Percentiles rank a stretch among this genome's conserved stretches.
Evolutionary conservation across 805 yeast species (phyloP).

Genomic region (Schwanniomyces vanrijiae): DNA sequence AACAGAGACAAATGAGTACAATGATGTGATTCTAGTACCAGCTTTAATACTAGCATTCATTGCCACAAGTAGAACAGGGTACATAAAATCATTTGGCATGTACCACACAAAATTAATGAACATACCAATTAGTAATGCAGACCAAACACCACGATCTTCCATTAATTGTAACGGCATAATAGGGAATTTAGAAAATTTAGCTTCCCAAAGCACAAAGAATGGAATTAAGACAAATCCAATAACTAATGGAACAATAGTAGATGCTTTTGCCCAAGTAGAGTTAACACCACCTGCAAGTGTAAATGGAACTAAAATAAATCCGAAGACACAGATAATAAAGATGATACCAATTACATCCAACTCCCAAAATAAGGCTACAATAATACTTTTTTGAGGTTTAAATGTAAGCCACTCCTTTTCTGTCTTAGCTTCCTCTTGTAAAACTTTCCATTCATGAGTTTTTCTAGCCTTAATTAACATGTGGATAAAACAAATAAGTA

Average conservation of each 20-base stretch:
- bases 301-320: conserved; percentile 68
- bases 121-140: conserved; percentile 61
- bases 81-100: conserved; percentile 70
- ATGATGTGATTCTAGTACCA: conserved; percentile 64
- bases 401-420: conserved; percentile 27
- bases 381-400: conserved; percentile 16
- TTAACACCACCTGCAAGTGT: conserved; percentile 70
- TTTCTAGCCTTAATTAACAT: conserved; percentile 55
- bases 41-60: conserved; percentile 57
- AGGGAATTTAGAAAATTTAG: conserved; percentile 57
- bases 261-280: conserved; percentile 57
- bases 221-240: conserved; percentile 65
- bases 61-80: conserved; percentile 64
- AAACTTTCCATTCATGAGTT: conserved; percentile 49
- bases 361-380: conserved; percentile 56
- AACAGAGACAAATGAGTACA: conserved; percentile 66
- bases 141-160: conserved; percentile 71
- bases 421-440: conserved; percentile 41
- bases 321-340: conserved; percentile 54
- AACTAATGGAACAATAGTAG: conserved; percentile 67
- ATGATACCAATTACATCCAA: conserved; percentile 65
- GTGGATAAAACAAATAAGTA: conserved; percentile 51
- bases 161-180: conserved; percentile 58
- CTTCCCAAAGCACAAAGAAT: conserved; percentile 60
- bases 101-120: conserved; percentile 62